Base-by-base conservation (phyloP, 345 rosid species). In the Pistacia vera region DNA sequence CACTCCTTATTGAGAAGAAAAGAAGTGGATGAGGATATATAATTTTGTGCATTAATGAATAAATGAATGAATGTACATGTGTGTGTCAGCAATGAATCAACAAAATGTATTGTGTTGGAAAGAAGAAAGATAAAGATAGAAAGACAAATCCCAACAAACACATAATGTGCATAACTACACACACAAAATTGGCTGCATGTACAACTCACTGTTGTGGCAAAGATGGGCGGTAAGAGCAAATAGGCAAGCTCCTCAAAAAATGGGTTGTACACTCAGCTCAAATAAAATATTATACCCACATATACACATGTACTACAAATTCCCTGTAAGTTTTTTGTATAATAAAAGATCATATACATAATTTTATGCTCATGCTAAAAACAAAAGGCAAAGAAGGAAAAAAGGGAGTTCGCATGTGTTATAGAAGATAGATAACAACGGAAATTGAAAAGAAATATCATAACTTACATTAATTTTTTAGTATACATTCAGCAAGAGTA, bases 121-220 rank as follows among this genome's bases (percentile, higher is more conserved):
- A 84, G 86, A 80, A 71, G 66, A 73, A 71, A 25, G 25, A 25
- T 25, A 1, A 25, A 25, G 25, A 25, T 25, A 25, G 25, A 25
- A 25, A 25, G 25, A 82, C 86, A 85, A 80, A 83, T 81, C 86
- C 83, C 91, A 88, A 84, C 85, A 76, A 78, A 35, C 64, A 78
- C 11, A 48, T 10, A 25, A 25, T 25, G 25, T 25, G 25, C 25
- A 25, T 25, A 25, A 25, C 25, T 25, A 25, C 25, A 25, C 25
- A 1, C 52, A 48, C 12, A 48, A 48, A 10, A 48, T 48, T 48
- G 52, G 52, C 52, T 48, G 52, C 52, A 48, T 8, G 52, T 8
- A 48, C 11, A 48, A n/a, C 66, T 36, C 25, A 25, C 25, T 20
- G 56, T 12, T 44, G 51, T 25, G 38, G 66, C 28, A 30, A 36